These are phyloP conservation scores for Malus fusca DNA, from an alignment of 306 rosid species.

Conservation along the genomic window DNA sequence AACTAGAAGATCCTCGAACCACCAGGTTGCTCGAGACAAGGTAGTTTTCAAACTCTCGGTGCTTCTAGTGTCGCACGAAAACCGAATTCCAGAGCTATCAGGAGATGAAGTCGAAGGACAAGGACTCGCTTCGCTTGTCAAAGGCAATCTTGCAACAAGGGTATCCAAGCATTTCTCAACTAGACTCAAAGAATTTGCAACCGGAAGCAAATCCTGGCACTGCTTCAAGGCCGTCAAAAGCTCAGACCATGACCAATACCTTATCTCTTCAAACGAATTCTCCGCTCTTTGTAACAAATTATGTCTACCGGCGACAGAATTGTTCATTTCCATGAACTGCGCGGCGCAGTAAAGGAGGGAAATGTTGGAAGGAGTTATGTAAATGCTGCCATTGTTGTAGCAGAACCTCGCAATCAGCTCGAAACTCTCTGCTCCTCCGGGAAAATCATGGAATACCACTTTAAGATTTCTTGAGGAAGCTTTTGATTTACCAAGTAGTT, in stretches of 20 bases:
- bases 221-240: slow-evolving; percentile 56
- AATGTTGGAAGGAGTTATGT: slow-evolving; percentile 55
- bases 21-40: slow-evolving; percentile 58
- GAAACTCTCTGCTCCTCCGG: slow-evolving; percentile 86
- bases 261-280: slow-evolving; percentile 56
- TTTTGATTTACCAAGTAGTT: slow-evolving; percentile 61
- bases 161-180: slow-evolving; percentile 59
- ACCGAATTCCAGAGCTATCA: slow-evolving; percentile 67
- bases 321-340: slow-evolving; percentile 79
- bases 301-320: slow-evolving; percentile 26
- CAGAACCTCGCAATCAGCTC: slow-evolving; percentile 76
- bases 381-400: slow-evolving; percentile 46
- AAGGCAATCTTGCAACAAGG: slow-evolving; percentile 51
- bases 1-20: slow-evolving; percentile 80
- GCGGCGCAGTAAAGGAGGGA: slow-evolving; percentile 56
- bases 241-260: slow-evolving; percentile 77
- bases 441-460: slow-evolving; percentile 85
- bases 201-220: slow-evolving; percentile 41
- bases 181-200: slow-evolving; percentile 29
- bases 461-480: slow-evolving; percentile 41
- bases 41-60: slow-evolving; percentile 65
- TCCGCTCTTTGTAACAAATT: slow-evolving; percentile 55
- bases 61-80: slow-evolving; percentile 84
- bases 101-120: slow-evolving; percentile 79
- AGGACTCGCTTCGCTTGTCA: slow-evolving; percentile 59